Conservation (phyloP, 176 grass and related monocot genomes). For the Typha latifolia region DNA sequence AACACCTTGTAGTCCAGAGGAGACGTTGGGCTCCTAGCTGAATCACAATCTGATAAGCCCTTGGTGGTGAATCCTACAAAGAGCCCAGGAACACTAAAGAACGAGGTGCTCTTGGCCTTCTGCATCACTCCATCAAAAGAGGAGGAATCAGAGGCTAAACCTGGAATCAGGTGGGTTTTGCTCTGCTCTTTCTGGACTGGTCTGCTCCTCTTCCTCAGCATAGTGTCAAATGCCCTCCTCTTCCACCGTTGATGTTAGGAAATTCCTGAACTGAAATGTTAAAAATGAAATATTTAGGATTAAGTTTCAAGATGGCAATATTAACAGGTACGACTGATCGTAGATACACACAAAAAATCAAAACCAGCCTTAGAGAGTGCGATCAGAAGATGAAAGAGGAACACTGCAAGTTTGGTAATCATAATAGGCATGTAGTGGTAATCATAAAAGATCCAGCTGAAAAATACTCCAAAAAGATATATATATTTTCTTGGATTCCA, state of each 20-base stretch:
- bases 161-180: constrained; percentile 34
- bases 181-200: constrained; percentile 17
- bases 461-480: neutral
- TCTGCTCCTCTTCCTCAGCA: constrained; percentile 41
- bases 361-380: neutral
- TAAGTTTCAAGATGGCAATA: neutral
- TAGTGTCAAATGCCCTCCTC: constrained; percentile 12
- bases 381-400: no score
- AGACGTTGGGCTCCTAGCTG: constrained; percentile 75
- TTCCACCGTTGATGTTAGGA: neutral
- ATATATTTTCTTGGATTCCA: neutral
- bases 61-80: constrained; percentile 65
- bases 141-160: constrained; percentile 24
- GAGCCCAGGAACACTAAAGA: constrained; percentile 60
- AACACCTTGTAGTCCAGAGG: constrained; percentile 71
- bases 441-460: neutral
- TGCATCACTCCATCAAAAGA: constrained; percentile 14
- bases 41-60: constrained; percentile 38
- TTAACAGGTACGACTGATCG: neutral
- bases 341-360: neutral
- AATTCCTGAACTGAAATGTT: neutral
- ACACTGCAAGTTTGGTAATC: no score
- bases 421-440: no score
- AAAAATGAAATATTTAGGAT: neutral
- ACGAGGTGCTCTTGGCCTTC: constrained; percentile 30